A percentile compares a stretch with the other conserved stretches of the same genome.
phyloP scores from a whole-genome alignment of 2,329 filamentous ascomycete genomes.

The Stemphylium beticola region DNA sequence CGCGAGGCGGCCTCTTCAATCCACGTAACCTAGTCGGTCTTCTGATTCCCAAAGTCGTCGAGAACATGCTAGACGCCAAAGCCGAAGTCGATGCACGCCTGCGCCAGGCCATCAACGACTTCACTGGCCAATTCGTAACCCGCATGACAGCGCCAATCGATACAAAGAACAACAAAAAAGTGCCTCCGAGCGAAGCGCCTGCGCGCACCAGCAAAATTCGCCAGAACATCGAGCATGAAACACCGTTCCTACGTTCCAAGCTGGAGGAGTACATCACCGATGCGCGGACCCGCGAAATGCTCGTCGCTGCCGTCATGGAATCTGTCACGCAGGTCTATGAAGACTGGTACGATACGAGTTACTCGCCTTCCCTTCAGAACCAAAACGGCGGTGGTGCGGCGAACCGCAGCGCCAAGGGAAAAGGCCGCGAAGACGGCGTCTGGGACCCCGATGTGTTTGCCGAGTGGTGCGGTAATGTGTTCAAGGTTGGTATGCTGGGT shows the following conservation, averaged over 20 bases:
- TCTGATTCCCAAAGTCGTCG: conserved; percentile 69
- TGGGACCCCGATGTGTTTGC: conserved; percentile 70
- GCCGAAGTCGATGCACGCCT: conserved; percentile 69
- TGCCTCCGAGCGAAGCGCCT: conserved; percentile 33
- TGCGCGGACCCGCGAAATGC: conserved; percentile 67
- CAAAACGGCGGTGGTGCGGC: conserved; percentile 18
- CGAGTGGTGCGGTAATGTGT: conserved; percentile 66
- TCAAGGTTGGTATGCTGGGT: conserved; percentile 59
- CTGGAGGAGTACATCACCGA: conserved; percentile 70
- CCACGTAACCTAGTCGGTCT: conserved; percentile 66
- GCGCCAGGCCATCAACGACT: conserved; percentile 68
- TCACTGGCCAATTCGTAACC: conserved; percentile 64
- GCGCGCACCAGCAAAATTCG: conserved; percentile 55
- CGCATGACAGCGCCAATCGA: conserved; percentile 61
- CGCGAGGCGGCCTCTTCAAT: conserved; percentile 70
- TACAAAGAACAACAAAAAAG: conserved; percentile 35
- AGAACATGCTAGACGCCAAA: conserved; percentile 75
- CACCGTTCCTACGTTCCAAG: conserved; percentile 61
- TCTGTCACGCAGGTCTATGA: conserved; percentile 68
- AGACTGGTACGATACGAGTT: conserved; percentile 65
- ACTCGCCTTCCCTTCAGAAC: conserved; percentile 31
- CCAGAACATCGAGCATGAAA: conserved; percentile 63
- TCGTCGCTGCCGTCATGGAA: conserved; percentile 70
- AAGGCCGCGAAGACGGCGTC: conserved; percentile 65
- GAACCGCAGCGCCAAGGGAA: conserved; percentile 43